phyloP scores from a whole-genome alignment of 2,329 filamentous ascomycete genomes.

The Phyllachora maydis region DNA sequence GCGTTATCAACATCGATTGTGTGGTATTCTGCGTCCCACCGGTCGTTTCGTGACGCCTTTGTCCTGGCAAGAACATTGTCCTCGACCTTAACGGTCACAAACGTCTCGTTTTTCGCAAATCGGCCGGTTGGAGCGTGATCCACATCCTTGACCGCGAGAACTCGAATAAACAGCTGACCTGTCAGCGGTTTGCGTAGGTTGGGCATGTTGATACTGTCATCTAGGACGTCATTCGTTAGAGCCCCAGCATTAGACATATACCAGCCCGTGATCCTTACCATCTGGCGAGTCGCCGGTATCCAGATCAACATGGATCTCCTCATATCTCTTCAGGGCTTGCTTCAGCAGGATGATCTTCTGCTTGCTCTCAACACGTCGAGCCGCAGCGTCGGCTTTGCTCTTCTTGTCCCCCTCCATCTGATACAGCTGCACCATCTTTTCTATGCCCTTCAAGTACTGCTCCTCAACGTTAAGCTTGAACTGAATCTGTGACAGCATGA shows the following conservation, averaged over 20 bases:
- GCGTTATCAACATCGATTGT: slow-evolving; percentile 93
- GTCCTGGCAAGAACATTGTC: slow-evolving; percentile 82
- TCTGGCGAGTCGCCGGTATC: slow-evolving; percentile 60
- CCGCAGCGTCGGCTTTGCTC: slow-evolving; percentile 83
- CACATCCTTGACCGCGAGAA: slow-evolving; percentile 81
- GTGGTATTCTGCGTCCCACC: slow-evolving; percentile 82
- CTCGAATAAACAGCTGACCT: slow-evolving; percentile 68
- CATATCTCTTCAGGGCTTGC: slow-evolving; percentile 89
- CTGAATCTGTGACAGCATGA: slow-evolving; percentile 96
- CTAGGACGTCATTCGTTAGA: too few species aligned
- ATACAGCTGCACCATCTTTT: slow-evolving; percentile 98
- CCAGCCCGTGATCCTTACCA: too few species aligned
- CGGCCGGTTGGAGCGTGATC: slow-evolving; percentile 73
- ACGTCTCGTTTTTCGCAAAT: slow-evolving; percentile 84
- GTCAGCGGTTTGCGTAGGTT: slow-evolving; percentile 93
- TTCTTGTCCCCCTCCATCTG: slow-evolving; percentile 94
- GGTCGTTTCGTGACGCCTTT: slow-evolving; percentile 64
- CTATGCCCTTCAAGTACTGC: slow-evolving; percentile 95
- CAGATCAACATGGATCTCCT: slow-evolving; percentile 89
- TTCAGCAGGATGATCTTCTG: slow-evolving; percentile 94
- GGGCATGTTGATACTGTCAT: slow-evolving; percentile 90
- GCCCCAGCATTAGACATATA: slow-evolving; percentile 3
- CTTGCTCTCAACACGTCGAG: slow-evolving; percentile 78
- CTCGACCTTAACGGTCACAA: slow-evolving; percentile 91
- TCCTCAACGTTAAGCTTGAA: slow-evolving; percentile 98